Evolutionary conservation across 352 stramenopile species (phyloP).

Genomic region (Phytophthora sp.): DNA sequence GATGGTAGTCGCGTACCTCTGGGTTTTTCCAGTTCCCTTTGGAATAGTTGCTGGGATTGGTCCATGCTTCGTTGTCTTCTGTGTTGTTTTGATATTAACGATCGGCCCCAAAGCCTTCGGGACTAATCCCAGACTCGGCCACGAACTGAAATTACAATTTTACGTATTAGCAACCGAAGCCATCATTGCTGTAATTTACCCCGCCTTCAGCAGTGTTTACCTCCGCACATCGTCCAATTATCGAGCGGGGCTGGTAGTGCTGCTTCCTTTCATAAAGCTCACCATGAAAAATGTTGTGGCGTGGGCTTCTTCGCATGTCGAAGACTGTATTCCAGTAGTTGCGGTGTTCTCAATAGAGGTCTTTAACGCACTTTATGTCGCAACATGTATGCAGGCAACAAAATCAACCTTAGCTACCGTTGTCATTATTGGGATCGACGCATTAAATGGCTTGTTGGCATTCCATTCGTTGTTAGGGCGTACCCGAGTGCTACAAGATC

Average conservation of each 20-base stretch:
- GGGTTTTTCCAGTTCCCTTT: constrained; percentile 46
- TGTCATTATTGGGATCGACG: constrained; percentile 21
- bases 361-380: constrained; percentile 35
- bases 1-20: constrained; percentile 16
- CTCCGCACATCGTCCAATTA: background rate
- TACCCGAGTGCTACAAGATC: background rate
- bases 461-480: background rate
- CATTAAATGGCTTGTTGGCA: constrained; percentile 4
- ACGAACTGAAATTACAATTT: constrained; percentile 11
- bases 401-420: constrained; percentile 22
- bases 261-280: constrained; percentile 18
- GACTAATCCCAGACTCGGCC: background rate
- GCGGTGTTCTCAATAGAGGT: constrained; percentile 38
- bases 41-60: constrained; percentile 13
- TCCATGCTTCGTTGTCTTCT: constrained; percentile 14
- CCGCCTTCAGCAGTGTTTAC: constrained; percentile 6
- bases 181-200: constrained; percentile 8
- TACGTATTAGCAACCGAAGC: constrained; percentile 12
- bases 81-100: background rate
- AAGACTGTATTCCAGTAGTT: constrained; percentile 27
- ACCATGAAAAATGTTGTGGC: constrained; percentile 31
- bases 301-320: constrained; percentile 8
- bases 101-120: constrained; percentile 11
- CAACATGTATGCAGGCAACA: constrained; percentile 28
- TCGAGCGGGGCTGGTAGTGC: constrained; percentile 1